Base-by-base conservation (phyloP, 192 early-diverging fungal species). In the Mortierella antarctica region DNA sequence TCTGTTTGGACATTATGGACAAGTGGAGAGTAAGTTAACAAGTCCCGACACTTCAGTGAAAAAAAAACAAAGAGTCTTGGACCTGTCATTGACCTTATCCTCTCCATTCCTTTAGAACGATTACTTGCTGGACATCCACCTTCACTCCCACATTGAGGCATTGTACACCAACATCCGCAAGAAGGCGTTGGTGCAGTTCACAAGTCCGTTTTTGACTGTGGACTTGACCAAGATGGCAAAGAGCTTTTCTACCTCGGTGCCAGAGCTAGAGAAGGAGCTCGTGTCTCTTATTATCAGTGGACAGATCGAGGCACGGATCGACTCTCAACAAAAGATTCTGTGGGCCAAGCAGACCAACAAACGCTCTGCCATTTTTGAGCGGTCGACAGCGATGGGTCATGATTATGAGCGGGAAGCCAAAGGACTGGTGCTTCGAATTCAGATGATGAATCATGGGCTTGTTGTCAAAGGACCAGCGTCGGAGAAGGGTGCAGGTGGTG, bases 291-390 rank as follows among this genome's bases (percentile, higher is more conserved):
- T 96, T 64, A 84, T 83, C n/a, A 87, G 89, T 40, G 91, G 91
- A 49, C 73, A 91, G 41, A 91, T 96, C 53, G 73, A 91, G 57
- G 95, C 92, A 17, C 70, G 95, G 49, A 95, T 96, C 64, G 95
- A 96, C 75, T 93, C 90, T 67, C 93, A 95, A 76, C 90, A 92
- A 81, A 96, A 96, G 92, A 88, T 94, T 60, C 73, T 95, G 7
- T 82, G 83, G 66, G 83, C 89, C n/a, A 94, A 93, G 70, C 85
- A 88, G 53, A 76, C 88, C 47, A 89, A 95, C 69, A 86, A 92
- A 72, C 87, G 94, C 20, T 89, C 82, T 15, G 81, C 78, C 4
- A 87, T 93, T 31, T 96, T 93, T 82, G 86, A 91, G 15, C 89
- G 87, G n/a, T 82, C 92, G 0, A 60, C 92, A 44, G 62, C 80